Conservation (phyloP, 2,329 filamentous ascomycete species). For the Talaromyces sp. region DNA sequence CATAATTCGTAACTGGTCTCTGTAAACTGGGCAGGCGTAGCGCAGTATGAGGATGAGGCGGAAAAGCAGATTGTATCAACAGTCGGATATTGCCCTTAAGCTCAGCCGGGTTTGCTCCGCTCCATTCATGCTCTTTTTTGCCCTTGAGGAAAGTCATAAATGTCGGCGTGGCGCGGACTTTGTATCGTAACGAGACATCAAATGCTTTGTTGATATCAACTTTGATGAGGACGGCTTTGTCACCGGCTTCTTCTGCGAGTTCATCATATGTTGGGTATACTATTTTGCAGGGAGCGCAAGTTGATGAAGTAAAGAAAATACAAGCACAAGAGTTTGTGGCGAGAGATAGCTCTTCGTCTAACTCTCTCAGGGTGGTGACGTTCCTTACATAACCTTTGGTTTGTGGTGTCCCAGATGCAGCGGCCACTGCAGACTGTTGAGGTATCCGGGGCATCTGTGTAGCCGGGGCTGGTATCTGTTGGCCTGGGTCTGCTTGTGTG, state of each 20-base stretch:
- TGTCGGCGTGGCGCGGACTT: constrained; percentile 75
- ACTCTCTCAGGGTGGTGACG: constrained; percentile 56
- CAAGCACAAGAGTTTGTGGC: constrained; percentile 69
- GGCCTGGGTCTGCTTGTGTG: constrained; percentile 54
- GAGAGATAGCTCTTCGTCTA: constrained; percentile 58
- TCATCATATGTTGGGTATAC: constrained; percentile 80
- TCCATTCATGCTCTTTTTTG: constrained; percentile 74
- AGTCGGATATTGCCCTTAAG: constrained; percentile 70
- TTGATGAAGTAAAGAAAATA: constrained; percentile 89
- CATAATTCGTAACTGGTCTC: constrained; percentile 61
- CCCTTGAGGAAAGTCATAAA: constrained; percentile 82
- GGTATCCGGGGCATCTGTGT: constrained; percentile 15
- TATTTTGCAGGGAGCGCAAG: constrained; percentile 77
- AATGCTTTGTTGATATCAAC: constrained; percentile 70
- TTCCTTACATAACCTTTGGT: constrained; percentile 55
- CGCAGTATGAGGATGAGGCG: constrained; percentile 70
- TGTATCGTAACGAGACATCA: constrained; percentile 62
- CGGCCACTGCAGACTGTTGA: not conserved
- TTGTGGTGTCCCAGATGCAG: not conserved
- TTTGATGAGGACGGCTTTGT: constrained; percentile 71
- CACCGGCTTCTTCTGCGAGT: constrained; percentile 68
- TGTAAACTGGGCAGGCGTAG: constrained; percentile 69
- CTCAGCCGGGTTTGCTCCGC: constrained; percentile 66
- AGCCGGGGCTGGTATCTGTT: constrained; percentile 23
- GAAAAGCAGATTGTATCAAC: constrained; percentile 70